Evolutionary conservation across 805 yeast species (phyloP).

Genomic region (Hermanozyma aechmeae): DNA sequence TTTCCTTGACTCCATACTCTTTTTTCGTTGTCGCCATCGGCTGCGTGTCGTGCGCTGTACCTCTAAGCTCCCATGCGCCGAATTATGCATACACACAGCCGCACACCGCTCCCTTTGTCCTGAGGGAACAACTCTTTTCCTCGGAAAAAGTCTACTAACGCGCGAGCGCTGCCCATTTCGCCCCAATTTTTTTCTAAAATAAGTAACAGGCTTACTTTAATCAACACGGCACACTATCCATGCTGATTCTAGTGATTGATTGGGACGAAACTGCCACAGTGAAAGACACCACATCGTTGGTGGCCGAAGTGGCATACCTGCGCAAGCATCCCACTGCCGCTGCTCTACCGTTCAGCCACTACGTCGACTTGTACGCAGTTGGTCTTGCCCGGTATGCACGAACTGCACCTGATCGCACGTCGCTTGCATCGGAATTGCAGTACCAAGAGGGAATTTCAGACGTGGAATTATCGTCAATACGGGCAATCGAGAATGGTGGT

Average conservation of each 20-base stretch:
- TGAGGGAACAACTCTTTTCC: too few species aligned
- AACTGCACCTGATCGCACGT: conserved; percentile 14
- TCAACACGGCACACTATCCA: too few species aligned
- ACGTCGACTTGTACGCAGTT: conserved; percentile 31
- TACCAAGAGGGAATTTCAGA: conserved; percentile 36
- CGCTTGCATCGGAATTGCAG: conserved; percentile 30
- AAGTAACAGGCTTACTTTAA: too few species aligned
- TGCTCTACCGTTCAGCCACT: conserved; percentile 32
- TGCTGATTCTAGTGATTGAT: conserved; percentile 34
- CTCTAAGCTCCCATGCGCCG: too few species aligned
- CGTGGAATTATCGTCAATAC: conserved; percentile 42
- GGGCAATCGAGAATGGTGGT: conserved; percentile 24
- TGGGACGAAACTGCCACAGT: conserved; percentile 62
- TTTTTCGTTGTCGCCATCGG: too few species aligned
- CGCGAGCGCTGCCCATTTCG: too few species aligned
- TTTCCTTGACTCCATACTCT: too few species aligned
- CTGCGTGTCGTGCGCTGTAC: too few species aligned
- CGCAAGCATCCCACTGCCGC: conserved; percentile 28
- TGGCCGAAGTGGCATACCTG: conserved; percentile 40
- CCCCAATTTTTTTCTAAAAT: too few species aligned
- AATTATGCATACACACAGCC: too few species aligned
- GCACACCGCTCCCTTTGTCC: too few species aligned
- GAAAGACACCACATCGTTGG: conserved; percentile 42
- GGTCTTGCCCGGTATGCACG: conserved; percentile 10
- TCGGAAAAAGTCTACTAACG: too few species aligned